A percentile compares a stretch with the other conserved stretches of the same genome.
These are phyloP conservation scores for Penicillium sp. DNA, from an alignment of 2,329 filamentous ascomycete genomes.

Conservation along the genomic window DNA sequence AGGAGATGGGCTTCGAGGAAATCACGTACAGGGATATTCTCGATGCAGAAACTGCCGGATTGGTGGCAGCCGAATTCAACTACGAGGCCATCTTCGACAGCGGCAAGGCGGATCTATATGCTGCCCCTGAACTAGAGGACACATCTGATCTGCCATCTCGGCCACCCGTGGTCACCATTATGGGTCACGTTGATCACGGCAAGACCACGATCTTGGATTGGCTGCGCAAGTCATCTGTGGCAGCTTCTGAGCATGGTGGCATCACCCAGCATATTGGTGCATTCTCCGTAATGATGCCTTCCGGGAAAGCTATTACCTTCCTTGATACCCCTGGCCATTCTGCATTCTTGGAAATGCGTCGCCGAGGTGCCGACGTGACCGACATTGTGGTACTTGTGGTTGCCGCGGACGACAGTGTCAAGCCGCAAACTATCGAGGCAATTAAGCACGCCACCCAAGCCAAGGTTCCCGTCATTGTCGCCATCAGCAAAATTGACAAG, in stretches of 20 bases:
- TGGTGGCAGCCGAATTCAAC: constrained; percentile 90
- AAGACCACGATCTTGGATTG: constrained; percentile 96
- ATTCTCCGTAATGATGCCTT: constrained; percentile 84
- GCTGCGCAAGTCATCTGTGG: constrained; percentile 87
- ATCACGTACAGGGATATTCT: constrained; percentile 79
- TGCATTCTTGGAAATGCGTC: constrained; percentile 92
- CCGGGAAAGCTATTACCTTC: constrained; percentile 90
- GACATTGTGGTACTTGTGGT: constrained; percentile 96
- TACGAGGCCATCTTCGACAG: constrained; percentile 76
- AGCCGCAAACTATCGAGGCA: constrained; percentile 93
- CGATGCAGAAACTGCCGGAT: constrained; percentile 82
- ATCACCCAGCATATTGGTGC: constrained; percentile 99
- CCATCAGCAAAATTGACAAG: constrained; percentile 97
- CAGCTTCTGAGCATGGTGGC: constrained; percentile 86
- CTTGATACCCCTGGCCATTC: constrained; percentile 95
- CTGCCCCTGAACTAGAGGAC: constrained; percentile 68
- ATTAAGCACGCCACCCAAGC: constrained; percentile 87
- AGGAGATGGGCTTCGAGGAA: constrained; percentile 85
- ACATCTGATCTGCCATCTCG: constrained; percentile 66
- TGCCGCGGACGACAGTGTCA: constrained; percentile 94
- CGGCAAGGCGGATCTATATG: constrained; percentile 67
- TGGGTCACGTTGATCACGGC: constrained; percentile 98
- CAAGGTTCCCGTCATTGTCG: constrained; percentile 92
- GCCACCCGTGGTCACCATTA: constrained; percentile 95
- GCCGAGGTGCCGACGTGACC: constrained; percentile 90